These are phyloP conservation scores for Oryza nivara DNA, from an alignment of 176 grass and related monocot species.

Conservation along the genomic window DNA sequence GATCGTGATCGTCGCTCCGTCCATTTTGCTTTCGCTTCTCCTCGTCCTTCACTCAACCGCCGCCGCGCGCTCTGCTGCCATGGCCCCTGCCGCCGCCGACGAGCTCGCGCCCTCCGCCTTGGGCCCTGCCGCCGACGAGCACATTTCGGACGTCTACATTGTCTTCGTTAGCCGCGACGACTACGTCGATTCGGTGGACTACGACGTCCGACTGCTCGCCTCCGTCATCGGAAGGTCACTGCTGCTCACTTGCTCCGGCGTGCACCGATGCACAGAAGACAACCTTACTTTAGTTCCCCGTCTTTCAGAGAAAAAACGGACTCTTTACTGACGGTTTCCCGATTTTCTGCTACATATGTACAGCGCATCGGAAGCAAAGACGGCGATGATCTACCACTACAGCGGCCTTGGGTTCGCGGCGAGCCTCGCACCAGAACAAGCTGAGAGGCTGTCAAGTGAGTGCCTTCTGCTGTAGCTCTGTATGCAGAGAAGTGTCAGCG, in stretches of 20 bases:
- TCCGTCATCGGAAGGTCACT: constrained; percentile 45
- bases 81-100: constrained; percentile 23
- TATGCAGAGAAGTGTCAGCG: not conserved
- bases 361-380: constrained; percentile 45
- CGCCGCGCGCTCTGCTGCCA: not conserved
- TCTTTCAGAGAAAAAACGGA: not conserved
- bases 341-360: not conserved
- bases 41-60: constrained; percentile 16
- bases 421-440: constrained; percentile 23
- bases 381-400: constrained; percentile 49
- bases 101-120: not conserved
- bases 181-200: constrained; percentile 45
- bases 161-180: constrained; percentile 48
- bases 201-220: constrained; percentile 41
- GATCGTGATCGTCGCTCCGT: constrained; percentile 15
- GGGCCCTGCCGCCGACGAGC: not conserved
- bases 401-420: constrained; percentile 51
- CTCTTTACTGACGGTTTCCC: not conserved
- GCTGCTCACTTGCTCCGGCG: not conserved
- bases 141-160: constrained; percentile 30
- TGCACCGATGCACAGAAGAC: not conserved
- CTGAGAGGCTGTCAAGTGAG: constrained; percentile 37
- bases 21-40: not conserved
- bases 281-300: not conserved
- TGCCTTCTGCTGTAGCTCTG: not conserved